Conservation (phyloP, 352 stramenopile genomes). For the Phytophthora lateralis region DNA sequence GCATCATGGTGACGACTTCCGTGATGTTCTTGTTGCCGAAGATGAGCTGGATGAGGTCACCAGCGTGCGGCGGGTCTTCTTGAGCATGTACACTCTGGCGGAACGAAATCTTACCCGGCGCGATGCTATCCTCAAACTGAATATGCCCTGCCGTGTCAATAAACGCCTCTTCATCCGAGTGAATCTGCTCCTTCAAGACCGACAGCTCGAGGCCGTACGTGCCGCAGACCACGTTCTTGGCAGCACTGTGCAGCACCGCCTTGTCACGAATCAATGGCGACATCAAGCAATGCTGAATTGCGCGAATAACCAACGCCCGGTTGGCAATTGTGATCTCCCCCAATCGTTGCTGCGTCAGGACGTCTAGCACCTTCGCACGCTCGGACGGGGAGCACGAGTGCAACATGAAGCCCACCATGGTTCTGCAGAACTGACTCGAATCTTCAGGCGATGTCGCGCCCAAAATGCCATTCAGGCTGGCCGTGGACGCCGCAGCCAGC, state of each 20-base stretch:
- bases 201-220: conserved; percentile 76
- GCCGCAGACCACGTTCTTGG: conserved; percentile 71
- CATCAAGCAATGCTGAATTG: conserved; percentile 78
- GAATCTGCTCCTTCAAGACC: conserved; percentile 81
- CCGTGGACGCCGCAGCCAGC: conserved; percentile 51
- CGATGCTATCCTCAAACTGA: conserved; percentile 26
- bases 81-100: conserved; percentile 12
- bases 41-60: conserved; percentile 79
- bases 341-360: conserved; percentile 71
- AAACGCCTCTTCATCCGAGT: conserved; percentile 64
- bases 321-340: conserved; percentile 79
- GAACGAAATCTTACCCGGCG: conserved; percentile 14
- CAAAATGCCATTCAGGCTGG: conserved; percentile 81
- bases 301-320: conserved; percentile 75
- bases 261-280: conserved; percentile 78
- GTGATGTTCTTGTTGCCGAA: conserved; percentile 82
- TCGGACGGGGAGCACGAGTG: conserved; percentile 65
- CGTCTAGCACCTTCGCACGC: conserved; percentile 72
- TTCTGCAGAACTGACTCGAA: conserved; percentile 78
- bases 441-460: conserved; percentile 74
- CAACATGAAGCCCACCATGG: conserved; percentile 89
- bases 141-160: conserved; percentile 38
- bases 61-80: conserved; percentile 62
- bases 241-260: conserved; percentile 61
- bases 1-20: conserved; percentile 81